These are phyloP conservation scores for Hypoxylon sp. DNA, from an alignment of 2,329 filamentous ascomycete genomes.

Conservation along the genomic window DNA sequence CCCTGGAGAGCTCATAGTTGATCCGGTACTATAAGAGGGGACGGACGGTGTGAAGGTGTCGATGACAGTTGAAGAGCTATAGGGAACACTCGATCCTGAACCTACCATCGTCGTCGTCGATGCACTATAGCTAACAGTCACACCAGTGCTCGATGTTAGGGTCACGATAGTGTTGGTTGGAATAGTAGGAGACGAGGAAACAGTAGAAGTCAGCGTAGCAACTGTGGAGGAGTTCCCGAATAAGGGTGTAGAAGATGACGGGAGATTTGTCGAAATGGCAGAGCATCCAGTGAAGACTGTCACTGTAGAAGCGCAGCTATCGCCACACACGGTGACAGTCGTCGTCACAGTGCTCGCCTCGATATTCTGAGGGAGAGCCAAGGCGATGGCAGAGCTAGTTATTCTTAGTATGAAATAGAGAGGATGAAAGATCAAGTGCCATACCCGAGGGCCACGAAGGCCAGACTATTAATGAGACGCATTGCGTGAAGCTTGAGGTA, in stretches of 20 bases:
- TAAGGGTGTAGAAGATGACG: conserved; percentile 31
- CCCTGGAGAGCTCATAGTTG: conserved; percentile 16
- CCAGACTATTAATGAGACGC: conserved; percentile 41
- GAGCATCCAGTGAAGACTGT: conserved; percentile 47
- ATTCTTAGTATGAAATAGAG: conserved; percentile 36
- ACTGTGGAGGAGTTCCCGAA: conserved; percentile 36
- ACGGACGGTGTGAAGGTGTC: neutral
- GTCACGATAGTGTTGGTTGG: conserved; percentile 32
- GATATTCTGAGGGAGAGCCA: conserved; percentile 40
- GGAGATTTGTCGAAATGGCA: conserved; percentile 24
- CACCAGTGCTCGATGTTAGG: conserved; percentile 37
- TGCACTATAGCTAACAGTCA: conserved; percentile 34
- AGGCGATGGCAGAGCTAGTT: conserved; percentile 41
- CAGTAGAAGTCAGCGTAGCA: conserved; percentile 23
- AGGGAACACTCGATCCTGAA: conserved; percentile 17
- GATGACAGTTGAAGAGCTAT: conserved; percentile 13
- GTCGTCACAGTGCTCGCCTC: conserved; percentile 41
- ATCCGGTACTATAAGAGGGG: conserved; percentile 17
- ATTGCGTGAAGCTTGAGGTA: conserved; percentile 39
- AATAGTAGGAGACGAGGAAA: conserved; percentile 19
- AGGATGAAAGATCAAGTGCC: neutral
- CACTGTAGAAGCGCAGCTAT: conserved; percentile 44
- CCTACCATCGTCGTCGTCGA: conserved; percentile 28
- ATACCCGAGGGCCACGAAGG: conserved; percentile 47
- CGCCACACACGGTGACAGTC: conserved; percentile 46